A percentile compares a stretch with the other conserved stretches of the same genome.
These are phyloP conservation scores for Wakefieldia striispora DNA, from an alignment of 768 basidiomycete species.

Conservation along the genomic window DNA sequence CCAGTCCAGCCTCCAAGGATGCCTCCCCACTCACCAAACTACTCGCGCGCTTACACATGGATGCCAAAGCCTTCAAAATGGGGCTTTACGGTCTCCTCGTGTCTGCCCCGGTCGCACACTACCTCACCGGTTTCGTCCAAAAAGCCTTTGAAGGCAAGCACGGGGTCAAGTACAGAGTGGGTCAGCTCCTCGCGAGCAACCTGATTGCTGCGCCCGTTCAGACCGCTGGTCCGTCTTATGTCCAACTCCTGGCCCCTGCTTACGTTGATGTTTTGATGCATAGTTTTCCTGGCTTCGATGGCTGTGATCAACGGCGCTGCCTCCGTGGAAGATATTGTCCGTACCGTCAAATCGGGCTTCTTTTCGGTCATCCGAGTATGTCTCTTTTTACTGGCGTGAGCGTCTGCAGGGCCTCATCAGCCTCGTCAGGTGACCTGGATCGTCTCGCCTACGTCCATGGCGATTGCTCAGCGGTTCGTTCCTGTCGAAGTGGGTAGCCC, in stretches of 20 bases:
- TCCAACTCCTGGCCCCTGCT: background rate
- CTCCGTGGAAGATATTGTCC: conserved; percentile 58
- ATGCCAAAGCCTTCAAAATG: conserved; percentile 79
- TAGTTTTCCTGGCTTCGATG: conserved; percentile 76
- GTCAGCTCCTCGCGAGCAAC: conserved; percentile 74
- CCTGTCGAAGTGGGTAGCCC: conserved; percentile 60
- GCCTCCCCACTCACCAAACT: conserved; percentile 50
- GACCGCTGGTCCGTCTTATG: conserved; percentile 49
- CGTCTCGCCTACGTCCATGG: conserved; percentile 70
- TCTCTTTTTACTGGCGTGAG: background rate
- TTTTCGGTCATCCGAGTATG: conserved; percentile 69
- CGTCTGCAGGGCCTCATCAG: conserved; percentile 1
- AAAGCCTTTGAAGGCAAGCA: conserved; percentile 75
- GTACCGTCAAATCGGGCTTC: conserved; percentile 72
- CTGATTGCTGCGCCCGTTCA: conserved; percentile 76
- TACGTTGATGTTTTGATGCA: background rate
- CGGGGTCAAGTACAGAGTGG: conserved; percentile 58
- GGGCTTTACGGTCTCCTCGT: conserved; percentile 79
- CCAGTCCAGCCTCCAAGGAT: conserved; percentile 48
- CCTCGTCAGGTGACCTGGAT: conserved; percentile 71
- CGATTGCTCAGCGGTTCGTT: conserved; percentile 76
- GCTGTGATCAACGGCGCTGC: conserved; percentile 82
- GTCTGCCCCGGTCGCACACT: conserved; percentile 78
- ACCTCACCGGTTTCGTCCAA: conserved; percentile 70
- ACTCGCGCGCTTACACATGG: conserved; percentile 57